phyloP scores from a whole-genome alignment of 352 stramenopile species.

The Pythium scleroteichum region DNA sequence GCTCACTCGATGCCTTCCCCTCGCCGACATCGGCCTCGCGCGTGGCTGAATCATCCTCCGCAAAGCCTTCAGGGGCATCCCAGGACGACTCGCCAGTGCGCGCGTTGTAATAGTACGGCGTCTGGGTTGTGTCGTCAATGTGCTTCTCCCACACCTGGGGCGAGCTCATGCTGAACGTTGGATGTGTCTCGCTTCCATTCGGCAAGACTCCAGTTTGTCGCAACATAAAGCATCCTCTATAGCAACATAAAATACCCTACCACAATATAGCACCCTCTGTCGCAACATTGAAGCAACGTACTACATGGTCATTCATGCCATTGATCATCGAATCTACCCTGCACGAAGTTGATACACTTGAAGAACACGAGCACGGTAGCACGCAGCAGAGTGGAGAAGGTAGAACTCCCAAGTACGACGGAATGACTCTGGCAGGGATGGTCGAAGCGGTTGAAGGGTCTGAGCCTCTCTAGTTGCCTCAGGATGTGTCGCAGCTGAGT shows the following conservation, averaged over 20 bases:
- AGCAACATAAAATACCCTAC: slow-evolving; percentile 15
- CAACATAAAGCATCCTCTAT: slow-evolving; percentile 7
- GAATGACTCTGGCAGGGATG: slow-evolving; percentile 72
- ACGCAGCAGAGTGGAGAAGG: slow-evolving; percentile 82
- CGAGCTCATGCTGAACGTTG: slow-evolving; percentile 2
- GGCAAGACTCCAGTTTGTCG: background rate
- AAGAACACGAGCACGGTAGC: slow-evolving; percentile 70
- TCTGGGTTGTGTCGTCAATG: slow-evolving; percentile 61
- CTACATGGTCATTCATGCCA: too few species aligned
- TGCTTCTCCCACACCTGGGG: slow-evolving; percentile 62
- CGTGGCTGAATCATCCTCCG: slow-evolving; percentile 8
- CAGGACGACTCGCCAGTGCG: slow-evolving; percentile 72
- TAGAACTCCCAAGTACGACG: slow-evolving; percentile 90
- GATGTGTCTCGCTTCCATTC: slow-evolving; percentile 4
- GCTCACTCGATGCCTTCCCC: slow-evolving; percentile 4
- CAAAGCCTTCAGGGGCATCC: slow-evolving; percentile 52
- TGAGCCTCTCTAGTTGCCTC: background rate
- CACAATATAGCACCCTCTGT: slow-evolving; percentile 15
- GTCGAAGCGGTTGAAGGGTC: background rate
- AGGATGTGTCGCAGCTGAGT: background rate
- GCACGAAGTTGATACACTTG: slow-evolving; percentile 73
- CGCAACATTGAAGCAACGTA: slow-evolving; percentile 12
- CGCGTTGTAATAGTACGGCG: slow-evolving; percentile 78
- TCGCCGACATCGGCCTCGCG: background rate
- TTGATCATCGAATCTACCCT: slow-evolving; percentile 30